phyloP scores from a whole-genome alignment of 2,329 filamentous ascomycete genomes.

The Gaeumannomyces tritici region DNA sequence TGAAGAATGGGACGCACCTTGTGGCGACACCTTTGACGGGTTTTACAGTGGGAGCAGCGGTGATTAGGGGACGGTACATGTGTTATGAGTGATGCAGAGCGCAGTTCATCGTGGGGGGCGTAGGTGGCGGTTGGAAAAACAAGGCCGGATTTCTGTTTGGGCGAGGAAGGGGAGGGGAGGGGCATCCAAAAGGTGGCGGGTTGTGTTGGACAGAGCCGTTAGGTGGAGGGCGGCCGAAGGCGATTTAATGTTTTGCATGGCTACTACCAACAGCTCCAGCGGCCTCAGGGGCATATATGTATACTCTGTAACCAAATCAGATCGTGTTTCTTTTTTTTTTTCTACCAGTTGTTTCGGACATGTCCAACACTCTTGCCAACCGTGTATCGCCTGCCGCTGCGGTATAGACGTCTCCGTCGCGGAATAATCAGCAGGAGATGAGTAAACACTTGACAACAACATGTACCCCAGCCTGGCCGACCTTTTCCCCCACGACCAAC shows the following conservation, averaged over 20 bases:
- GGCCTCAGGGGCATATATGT: neutral
- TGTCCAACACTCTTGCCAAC: too few relatives aligned
- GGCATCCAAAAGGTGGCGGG: neutral
- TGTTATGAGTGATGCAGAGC: neutral
- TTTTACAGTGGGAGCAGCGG: neutral
- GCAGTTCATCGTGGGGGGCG: neutral
- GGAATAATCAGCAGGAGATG: too few relatives aligned
- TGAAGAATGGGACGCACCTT: neutral
- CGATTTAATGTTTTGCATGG: neutral
- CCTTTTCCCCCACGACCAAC: too few relatives aligned
- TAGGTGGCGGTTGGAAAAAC: too few relatives aligned
- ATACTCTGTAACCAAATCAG: neutral
- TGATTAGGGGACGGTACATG: neutral
- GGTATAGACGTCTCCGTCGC: too few relatives aligned
- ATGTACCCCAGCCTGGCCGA: too few relatives aligned
- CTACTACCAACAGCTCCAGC: neutral
- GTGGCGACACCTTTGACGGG: neutral
- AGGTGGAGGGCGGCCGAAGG: neutral
- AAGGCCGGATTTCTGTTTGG: neutral
- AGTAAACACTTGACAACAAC: too few relatives aligned
- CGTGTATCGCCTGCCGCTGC: too few relatives aligned
- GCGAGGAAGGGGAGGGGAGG: too few relatives aligned
- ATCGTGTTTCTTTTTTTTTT: neutral
- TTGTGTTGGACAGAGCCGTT: neutral
- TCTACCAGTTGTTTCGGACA: too few relatives aligned